Base-by-base conservation (phyloP, 2,329 filamentous ascomycete genomes). In the Cercospora beticola region DNA sequence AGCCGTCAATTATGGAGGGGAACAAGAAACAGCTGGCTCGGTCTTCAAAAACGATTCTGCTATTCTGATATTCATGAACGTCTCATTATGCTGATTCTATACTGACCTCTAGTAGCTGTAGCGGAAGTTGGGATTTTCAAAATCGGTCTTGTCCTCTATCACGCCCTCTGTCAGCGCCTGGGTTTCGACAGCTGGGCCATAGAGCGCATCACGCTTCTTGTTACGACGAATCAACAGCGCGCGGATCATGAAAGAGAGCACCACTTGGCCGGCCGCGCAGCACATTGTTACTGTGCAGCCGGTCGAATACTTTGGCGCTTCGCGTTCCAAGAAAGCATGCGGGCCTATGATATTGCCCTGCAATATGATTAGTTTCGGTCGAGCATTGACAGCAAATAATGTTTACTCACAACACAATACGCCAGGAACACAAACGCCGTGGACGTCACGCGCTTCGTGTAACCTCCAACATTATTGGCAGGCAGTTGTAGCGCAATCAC, bases 401-500 rank as follows among this genome's bases (percentile, higher is more conserved):
- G 3, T 28, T 16, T 23, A 52, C 60, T 62, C 14, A 62, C 60
- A 3, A 79, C 73, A 33, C 81, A 84, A 60, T 77, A 76, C 0
- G 81, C 82, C 0, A 83, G 70, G 65, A 85, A 85, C 0, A 84
- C 82, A 36, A 85, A 77, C 0, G 82, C 83, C 0, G 82, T 82
- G 0, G 79, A 78, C 0, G 83, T 83, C 9, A 82, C 80, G 4
- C 83, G 79, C 74, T 84, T 84, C 1, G 83, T 84, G 69, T 84
- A 84, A 2, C 83, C 83, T 2, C 80, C 83, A 0, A 85, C 72
- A 30, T 85, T 86, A 4, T 81, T 78, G 0, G 83, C 81, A 0
- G 84, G 84, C 76, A 86, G 81, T 69, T 86, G 86, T 33, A 88
- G 78, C 0, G 85, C 84, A 0, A 87, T 78, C 0, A 87, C 85